Percentiles rank a stretch among this genome's conserved stretches.
These are phyloP conservation scores for Lactarius sanguifluus DNA, from an alignment of 768 basidiomycete genomes.

Conservation along the genomic window DNA sequence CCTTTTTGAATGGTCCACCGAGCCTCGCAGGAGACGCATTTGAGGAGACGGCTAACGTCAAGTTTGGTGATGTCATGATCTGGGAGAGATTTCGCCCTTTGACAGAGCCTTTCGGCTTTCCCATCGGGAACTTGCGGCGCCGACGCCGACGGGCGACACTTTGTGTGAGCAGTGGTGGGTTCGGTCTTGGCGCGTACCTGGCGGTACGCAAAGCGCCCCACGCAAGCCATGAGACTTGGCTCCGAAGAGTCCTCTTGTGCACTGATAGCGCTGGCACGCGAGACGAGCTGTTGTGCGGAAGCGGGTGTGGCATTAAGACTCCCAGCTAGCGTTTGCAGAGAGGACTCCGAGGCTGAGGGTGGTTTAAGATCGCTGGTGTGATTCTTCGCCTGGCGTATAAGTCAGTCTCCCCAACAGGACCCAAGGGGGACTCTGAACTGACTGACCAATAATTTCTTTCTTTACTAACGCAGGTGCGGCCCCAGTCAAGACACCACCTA, in stretches of 20 bases:
- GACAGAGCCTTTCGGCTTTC: slow-evolving; percentile 24
- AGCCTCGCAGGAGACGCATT: slow-evolving; percentile 63
- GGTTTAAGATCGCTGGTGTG: not conserved
- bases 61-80: slow-evolving; percentile 43
- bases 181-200: not conserved
- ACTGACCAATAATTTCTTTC: slow-evolving; percentile 28
- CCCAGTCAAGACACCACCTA: not conserved
- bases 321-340: not conserved
- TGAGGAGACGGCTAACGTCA: slow-evolving; percentile 49
- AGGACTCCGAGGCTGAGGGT: not conserved
- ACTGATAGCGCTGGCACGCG: not conserved
- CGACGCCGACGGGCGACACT: not conserved
- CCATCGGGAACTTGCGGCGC: not conserved
- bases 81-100: not conserved
- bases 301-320: not conserved
- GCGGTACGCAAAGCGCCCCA: slow-evolving; percentile 19
- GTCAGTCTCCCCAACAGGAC: not conserved
- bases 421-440: slow-evolving; percentile 2
- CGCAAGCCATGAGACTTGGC: slow-evolving; percentile 1
- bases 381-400: not conserved
- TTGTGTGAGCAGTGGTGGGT: not conserved
- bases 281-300: not conserved
- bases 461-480: not conserved
- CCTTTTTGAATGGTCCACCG: slow-evolving; percentile 73
- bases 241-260: slow-evolving; percentile 4